Percentiles rank a stretch among this genome's conserved stretches.
phyloP scores from a whole-genome alignment of 257 asterid species.

The Nicotiana obtusifolia region DNA sequence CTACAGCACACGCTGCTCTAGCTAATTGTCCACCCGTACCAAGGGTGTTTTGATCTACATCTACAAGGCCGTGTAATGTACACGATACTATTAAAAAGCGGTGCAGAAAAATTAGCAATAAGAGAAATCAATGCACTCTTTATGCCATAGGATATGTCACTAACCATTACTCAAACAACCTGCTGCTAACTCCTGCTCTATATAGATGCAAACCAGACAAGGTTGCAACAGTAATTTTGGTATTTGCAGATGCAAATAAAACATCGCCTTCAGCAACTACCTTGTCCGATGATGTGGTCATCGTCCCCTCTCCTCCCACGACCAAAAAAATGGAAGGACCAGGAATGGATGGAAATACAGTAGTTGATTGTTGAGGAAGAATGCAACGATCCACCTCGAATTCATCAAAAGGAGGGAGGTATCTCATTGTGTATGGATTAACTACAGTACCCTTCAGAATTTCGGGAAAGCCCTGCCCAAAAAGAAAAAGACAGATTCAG shows the following conservation, averaged over 20 bases:
- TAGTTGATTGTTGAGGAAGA: constrained; percentile 50
- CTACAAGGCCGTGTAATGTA: not conserved
- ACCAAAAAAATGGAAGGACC: constrained; percentile 78
- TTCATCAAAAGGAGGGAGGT: constrained; percentile 80
- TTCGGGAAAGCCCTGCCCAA: constrained; percentile 63
- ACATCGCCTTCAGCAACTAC: constrained; percentile 61
- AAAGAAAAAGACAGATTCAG: not conserved
- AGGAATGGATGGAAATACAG: constrained; percentile 43
- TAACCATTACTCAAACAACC: constrained; percentile 28
- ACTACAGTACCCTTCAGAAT: constrained; percentile 54
- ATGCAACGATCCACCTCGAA: constrained; percentile 91
- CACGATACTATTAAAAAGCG: not conserved
- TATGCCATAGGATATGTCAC: not conserved
- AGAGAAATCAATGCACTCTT: not conserved
- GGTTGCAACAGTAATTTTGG: constrained; percentile 35
- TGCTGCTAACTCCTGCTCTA: constrained; percentile 79
- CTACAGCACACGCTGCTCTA: too few relatives aligned
- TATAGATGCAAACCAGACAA: constrained; percentile 42
- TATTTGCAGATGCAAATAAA: constrained; percentile 56
- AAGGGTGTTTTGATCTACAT: too few relatives aligned
- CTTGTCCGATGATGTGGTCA: constrained; percentile 28
- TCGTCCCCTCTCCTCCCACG: constrained; percentile 50
- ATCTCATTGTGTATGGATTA: constrained; percentile 51
- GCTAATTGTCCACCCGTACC: too few relatives aligned
- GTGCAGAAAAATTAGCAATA: not conserved